phyloP scores from a whole-genome alignment of 169 alveolate genomes.

The Hammondia hammondi region DNA sequence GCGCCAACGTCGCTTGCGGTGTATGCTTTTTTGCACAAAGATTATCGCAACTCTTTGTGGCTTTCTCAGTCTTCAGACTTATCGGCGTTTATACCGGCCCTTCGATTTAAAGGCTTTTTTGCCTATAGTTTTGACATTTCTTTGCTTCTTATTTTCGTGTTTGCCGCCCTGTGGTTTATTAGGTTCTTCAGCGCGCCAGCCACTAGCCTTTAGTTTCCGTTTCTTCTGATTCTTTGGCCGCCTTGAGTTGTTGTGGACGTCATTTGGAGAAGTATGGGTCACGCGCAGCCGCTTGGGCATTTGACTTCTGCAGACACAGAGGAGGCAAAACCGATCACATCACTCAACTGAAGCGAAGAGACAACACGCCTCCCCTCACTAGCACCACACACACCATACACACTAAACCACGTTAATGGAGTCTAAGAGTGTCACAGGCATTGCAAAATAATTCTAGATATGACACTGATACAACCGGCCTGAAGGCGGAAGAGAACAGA shows the following conservation, averaged over 20 bases:
- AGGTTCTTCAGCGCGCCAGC: background rate
- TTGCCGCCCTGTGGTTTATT: background rate
- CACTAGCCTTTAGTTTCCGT: background rate
- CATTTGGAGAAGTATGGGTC: constrained; percentile 1
- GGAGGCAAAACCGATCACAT: background rate
- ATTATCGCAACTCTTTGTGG: no score
- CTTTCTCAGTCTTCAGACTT: background rate
- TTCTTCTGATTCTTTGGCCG: background rate
- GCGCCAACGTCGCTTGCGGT: no score
- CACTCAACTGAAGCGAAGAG: no score
- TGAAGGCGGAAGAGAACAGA: no score
- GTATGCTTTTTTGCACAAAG: no score
- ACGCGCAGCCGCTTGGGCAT: constrained; percentile 23
- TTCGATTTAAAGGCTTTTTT: constrained; percentile 16
- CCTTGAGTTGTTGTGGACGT: background rate
- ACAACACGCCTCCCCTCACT: no score
- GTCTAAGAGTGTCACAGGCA: no score
- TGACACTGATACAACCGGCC: no score
- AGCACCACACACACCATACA: no score
- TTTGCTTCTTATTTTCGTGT: background rate
- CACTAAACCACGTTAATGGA: no score
- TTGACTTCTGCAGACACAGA: background rate
- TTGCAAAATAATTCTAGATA: no score
- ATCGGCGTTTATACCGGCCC: constrained; percentile 20
- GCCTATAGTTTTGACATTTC: background rate